Base-by-base conservation (phyloP, 2,329 filamentous ascomycete genomes). In the Alternaria ventricosa region DNA sequence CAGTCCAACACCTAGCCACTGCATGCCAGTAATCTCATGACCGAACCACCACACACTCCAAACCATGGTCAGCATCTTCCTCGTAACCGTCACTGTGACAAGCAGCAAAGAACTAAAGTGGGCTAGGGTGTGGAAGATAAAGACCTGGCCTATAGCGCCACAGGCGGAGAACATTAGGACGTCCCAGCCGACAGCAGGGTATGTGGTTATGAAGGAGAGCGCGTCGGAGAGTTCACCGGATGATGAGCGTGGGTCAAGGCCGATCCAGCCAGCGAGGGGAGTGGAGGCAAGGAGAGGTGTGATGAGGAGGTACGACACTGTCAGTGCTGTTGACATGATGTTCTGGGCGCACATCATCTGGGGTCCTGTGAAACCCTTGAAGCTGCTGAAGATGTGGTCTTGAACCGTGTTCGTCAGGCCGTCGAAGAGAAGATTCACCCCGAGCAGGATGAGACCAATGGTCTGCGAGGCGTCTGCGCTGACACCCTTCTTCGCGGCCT, bases 341-440 rank as follows among this genome's bases (percentile, higher is more conserved):
- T 98, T 99, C 81, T 97, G 93, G 43, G 95, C 94, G 78, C 94
- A 96, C 96, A 99, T 99, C 96, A 99, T 99, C 86, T 99, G 96
- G 63, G 95, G 94, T 10, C 96, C 96, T 3, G 89, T 88, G 79
- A 96, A 97, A 13, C 90, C 89, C 68, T 88, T 89, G 82, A 94
- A 97, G 2, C 81, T 77, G 25, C 83, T 81, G 79, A 98, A 97
- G 79, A 99, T 93, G 80, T 97, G 90, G 81, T 99, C 96, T 84
- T 99, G 96, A 3, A 95, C 97, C 57, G 91, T 94, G 81, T 99
- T 99, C 63, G 95, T 98, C 57, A 99, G 86, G 68, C 96, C 96
- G 79, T 99, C 96, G 74, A 99, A 96, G 20, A 99, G 87, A 55
- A 99, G 85, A 80, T 99, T 99, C 76, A 98, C 90, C 47, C 87